A percentile compares a stretch with the other conserved stretches of the same genome.
These are phyloP conservation scores for Fomitopsis schrenkii DNA, from an alignment of 1,284 basidiomycete species.

Conservation along the genomic window DNA sequence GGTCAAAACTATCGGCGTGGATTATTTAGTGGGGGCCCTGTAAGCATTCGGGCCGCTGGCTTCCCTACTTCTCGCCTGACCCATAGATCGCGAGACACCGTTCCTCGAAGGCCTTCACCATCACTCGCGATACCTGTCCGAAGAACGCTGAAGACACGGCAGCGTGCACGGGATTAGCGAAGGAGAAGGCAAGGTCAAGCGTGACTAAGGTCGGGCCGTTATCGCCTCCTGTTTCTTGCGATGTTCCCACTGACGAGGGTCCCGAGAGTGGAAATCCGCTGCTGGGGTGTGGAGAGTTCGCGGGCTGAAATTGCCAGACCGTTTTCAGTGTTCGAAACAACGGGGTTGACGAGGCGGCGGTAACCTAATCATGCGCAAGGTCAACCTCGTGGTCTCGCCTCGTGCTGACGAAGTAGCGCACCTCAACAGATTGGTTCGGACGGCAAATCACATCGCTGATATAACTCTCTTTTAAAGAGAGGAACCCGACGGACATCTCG, in stretches of 20 bases:
- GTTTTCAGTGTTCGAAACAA: slow-evolving; percentile 86
- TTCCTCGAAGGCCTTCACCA: slow-evolving; percentile 91
- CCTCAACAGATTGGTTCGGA: slow-evolving; percentile 77
- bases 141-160: slow-evolving; percentile 81
- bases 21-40: too few species aligned
- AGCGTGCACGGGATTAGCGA: slow-evolving; percentile 84
- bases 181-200: slow-evolving; percentile 82
- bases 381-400: not conserved
- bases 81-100: slow-evolving; percentile 76
- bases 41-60: not conserved
- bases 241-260: slow-evolving; percentile 8
- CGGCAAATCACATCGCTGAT: slow-evolving; percentile 79
- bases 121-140: slow-evolving; percentile 80
- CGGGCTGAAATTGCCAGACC: slow-evolving; percentile 74
- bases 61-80: slow-evolving; percentile 14
- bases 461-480: slow-evolving; percentile 86
- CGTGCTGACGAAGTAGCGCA: slow-evolving; percentile 23
- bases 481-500: slow-evolving; percentile 87
- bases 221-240: slow-evolving; percentile 18
- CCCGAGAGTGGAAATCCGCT: slow-evolving; percentile 10
- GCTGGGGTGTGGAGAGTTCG: slow-evolving; percentile 40
- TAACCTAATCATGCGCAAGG: slow-evolving; percentile 41
- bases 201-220: slow-evolving; percentile 66
- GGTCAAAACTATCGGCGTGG: too few species aligned
- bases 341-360: slow-evolving; percentile 77